phyloP scores from a whole-genome alignment of 179 eudicot species.

The Patellifolia procumbens region DNA sequence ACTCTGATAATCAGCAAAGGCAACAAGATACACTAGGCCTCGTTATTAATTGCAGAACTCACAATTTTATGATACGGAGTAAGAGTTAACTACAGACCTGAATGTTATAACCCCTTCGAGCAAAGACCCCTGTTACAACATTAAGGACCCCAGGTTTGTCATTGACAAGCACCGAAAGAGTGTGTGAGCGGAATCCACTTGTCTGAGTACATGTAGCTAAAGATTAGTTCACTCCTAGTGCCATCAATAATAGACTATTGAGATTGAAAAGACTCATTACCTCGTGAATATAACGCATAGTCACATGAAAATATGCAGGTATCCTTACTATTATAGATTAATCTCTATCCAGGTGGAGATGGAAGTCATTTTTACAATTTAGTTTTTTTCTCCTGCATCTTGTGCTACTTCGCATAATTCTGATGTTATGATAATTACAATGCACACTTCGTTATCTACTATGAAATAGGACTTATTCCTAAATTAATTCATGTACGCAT shows the following conservation, averaged over 20 bases:
- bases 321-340: neutral
- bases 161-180: slow-evolving; percentile 82
- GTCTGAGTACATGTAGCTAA: slow-evolving; percentile 42
- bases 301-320: neutral
- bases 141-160: slow-evolving; percentile 92
- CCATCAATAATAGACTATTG: neutral
- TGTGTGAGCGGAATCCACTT: slow-evolving; percentile 82
- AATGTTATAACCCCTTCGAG: slow-evolving; percentile 91
- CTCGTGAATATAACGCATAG: neutral
- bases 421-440: neutral
- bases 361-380: neutral
- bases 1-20: slow-evolving; percentile 49
- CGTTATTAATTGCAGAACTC: neutral
- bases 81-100: slow-evolving; percentile 48
- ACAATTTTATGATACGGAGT: neutral
- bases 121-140: slow-evolving; percentile 79
- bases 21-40: slow-evolving; percentile 12
- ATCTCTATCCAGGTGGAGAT: neutral
- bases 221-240: slow-evolving; percentile 7
- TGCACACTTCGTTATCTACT: neutral
- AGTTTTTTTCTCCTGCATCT: neutral
- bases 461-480: neutral
- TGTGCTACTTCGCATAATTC: neutral
- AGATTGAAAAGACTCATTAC: neutral
- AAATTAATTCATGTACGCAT: neutral